Conservation (phyloP, 257 asterid species). For the Ballota nigra region DNA sequence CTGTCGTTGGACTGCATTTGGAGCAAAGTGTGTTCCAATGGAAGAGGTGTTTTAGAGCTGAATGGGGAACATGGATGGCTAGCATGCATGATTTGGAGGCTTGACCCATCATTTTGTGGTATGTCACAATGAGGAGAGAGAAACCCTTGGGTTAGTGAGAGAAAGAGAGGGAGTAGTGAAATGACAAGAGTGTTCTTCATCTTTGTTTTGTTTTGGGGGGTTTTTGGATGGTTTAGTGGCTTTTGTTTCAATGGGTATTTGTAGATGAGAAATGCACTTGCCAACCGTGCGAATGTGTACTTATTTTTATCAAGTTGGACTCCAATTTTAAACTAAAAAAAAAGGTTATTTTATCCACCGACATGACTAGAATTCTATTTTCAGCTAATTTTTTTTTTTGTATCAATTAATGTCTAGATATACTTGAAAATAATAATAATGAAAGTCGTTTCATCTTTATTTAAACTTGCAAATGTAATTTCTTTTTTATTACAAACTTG, state of each 20-base stretch:
- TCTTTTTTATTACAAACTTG: too few species aligned
- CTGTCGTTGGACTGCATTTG: constrained; percentile 64
- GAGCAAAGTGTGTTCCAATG: constrained; percentile 56
- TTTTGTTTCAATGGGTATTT: neutral
- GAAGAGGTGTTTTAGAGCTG: constrained; percentile 31
- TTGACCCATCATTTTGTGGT: constrained; percentile 35
- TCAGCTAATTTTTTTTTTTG: neutral
- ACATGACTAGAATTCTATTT: neutral
- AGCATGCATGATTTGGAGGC: constrained; percentile 58
- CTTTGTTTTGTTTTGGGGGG: neutral
- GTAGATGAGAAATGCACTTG: neutral
- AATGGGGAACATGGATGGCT: constrained; percentile 66
- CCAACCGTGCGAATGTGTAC: neutral
- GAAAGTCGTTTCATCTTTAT: neutral
- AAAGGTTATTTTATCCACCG: neutral
- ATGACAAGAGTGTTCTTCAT: constrained; percentile 19
- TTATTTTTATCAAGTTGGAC: neutral
- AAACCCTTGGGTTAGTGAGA: constrained; percentile 32
- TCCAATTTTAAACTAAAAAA: neutral
- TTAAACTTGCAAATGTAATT: neutral
- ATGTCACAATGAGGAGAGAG: constrained; percentile 28
- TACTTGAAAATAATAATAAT: too few species aligned
- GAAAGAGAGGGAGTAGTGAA: constrained; percentile 26
- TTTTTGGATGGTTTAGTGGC: neutral
- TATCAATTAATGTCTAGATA: neutral